Evolutionary conservation across 805 yeast genomes (phyloP).

Genomic region (Nakazawaea laoshanensis): DNA sequence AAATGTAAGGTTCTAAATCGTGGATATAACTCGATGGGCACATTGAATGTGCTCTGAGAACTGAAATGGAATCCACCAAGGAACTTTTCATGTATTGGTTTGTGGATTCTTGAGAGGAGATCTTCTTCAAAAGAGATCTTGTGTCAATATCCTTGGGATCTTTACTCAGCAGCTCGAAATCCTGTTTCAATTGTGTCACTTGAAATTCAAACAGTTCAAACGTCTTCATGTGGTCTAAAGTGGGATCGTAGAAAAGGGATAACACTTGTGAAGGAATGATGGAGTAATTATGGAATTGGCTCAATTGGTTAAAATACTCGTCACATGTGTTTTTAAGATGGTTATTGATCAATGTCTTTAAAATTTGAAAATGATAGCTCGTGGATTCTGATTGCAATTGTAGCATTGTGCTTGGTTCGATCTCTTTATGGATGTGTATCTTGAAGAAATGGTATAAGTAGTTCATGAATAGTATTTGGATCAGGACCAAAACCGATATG

Average conservation of each 20-base stretch:
- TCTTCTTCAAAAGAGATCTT: constrained; percentile 12
- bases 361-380: too few relatives aligned
- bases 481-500: not conserved
- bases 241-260: too few relatives aligned
- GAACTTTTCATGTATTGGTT: constrained; percentile 14
- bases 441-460: constrained; percentile 1
- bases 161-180: constrained; percentile 13
- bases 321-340: too few relatives aligned
- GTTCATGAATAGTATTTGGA: constrained; percentile 3
- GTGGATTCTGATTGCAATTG: too few relatives aligned
- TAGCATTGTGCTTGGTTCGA: too few relatives aligned
- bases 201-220: too few relatives aligned
- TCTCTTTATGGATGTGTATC: too few relatives aligned
- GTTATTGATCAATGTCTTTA: too few relatives aligned
- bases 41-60: constrained; percentile 15
- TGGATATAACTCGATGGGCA: constrained; percentile 15
- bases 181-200: constrained; percentile 11
- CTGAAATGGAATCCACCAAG: constrained; percentile 3
- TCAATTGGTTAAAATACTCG: too few relatives aligned
- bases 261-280: too few relatives aligned
- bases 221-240: too few relatives aligned
- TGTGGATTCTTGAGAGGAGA: constrained; percentile 10
- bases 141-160: constrained; percentile 12
- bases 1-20: constrained; percentile 14
- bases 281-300: too few relatives aligned